A percentile compares a stretch with the other conserved stretches of the same genome.
Evolutionary conservation across 352 stramenopile species (phyloP).

Genomic region (Pythium aquatile): DNA sequence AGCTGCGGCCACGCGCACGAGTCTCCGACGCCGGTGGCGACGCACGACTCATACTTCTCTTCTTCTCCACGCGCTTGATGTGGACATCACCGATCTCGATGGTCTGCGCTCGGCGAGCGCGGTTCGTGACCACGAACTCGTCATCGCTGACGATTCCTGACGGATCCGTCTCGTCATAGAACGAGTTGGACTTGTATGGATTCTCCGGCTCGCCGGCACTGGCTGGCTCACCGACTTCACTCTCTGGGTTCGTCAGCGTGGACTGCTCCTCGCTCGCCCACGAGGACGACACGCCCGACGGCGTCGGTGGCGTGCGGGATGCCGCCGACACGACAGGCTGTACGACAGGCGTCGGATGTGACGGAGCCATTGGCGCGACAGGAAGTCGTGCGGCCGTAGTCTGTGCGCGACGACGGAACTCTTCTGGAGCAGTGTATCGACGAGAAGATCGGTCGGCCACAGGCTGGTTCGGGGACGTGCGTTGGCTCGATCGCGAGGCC

Average conservation of each 20-base stretch:
- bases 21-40: not conserved
- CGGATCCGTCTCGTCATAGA: conserved; percentile 29
- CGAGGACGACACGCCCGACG: conserved; percentile 8
- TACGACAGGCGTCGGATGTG: not conserved
- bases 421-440: conserved; percentile 21
- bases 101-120: conserved; percentile 28
- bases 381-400: conserved; percentile 1
- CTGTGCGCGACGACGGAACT: conserved; percentile 9
- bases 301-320: conserved; percentile 17
- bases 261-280: conserved; percentile 25
- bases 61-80: conserved; percentile 22
- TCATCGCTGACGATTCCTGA: conserved; percentile 30
- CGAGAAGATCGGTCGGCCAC: conserved; percentile 14
- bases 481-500: not conserved
- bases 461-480: not conserved
- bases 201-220: conserved; percentile 4
- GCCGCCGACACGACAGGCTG: not conserved
- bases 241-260: conserved; percentile 7
- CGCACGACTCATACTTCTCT: conserved; percentile 15
- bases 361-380: not conserved
- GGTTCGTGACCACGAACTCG: conserved; percentile 23
- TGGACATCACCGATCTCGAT: conserved; percentile 26
- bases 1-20: conserved; percentile 23
- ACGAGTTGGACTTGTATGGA: conserved; percentile 28
- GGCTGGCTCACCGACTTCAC: conserved; percentile 10